Evolutionary conservation across 2,329 filamentous ascomycete species (phyloP).

Genomic region (Epichloe aotearoae): DNA sequence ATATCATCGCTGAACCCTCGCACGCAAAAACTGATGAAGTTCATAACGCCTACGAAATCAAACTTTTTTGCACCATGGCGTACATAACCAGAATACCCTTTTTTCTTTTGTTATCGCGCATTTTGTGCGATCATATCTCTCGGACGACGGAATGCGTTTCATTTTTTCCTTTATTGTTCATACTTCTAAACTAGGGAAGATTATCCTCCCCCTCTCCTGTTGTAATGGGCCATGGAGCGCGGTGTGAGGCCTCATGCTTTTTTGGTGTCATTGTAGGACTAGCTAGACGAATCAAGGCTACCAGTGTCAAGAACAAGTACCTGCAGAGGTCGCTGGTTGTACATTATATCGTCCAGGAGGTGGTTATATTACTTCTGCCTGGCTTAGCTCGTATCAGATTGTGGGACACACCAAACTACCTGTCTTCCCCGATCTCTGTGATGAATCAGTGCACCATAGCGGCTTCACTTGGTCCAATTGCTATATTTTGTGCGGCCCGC

Average conservation of each 20-base stretch:
- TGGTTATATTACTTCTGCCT: slow-evolving; percentile 3
- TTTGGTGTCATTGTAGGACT: slow-evolving; percentile 10
- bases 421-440: neutral
- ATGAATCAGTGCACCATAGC: neutral
- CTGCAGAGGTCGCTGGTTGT: slow-evolving; percentile 8
- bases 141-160: slow-evolving; percentile 11
- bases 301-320: slow-evolving; percentile 1
- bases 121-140: slow-evolving; percentile 13
- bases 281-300: slow-evolving; percentile 5
- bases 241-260: slow-evolving; percentile 6
- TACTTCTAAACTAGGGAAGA: slow-evolving; percentile 7
- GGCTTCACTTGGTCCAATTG: no score
- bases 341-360: slow-evolving; percentile 8
- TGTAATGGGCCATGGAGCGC: slow-evolving; percentile 8
- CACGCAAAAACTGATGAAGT: neutral
- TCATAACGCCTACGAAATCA: neutral
- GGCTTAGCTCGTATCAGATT: slow-evolving; percentile 4
- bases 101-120: neutral
- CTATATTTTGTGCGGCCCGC: no score
- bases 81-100: slow-evolving; percentile 6
- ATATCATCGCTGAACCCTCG: neutral
- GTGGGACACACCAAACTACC: neutral
- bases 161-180: slow-evolving; percentile 9
- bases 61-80: neutral
- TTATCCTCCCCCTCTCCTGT: slow-evolving; percentile 4